Percentiles rank a stretch among this genome's conserved stretches.
phyloP scores from a whole-genome alignment of 768 basidiomycete species.

The Boletus huronensis region DNA sequence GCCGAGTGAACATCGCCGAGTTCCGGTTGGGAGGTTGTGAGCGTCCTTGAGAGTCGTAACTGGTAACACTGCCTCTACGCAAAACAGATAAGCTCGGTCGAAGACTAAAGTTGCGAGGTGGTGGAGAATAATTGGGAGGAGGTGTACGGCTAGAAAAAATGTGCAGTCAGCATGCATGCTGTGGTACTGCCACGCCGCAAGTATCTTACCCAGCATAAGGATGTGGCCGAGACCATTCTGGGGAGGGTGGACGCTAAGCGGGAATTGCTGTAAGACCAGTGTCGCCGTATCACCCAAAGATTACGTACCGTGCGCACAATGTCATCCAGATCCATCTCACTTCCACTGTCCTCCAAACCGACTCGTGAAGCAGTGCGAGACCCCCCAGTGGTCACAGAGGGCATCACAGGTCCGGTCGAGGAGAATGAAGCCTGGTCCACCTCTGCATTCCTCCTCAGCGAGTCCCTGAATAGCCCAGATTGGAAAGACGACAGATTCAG shows the following conservation, averaged over 20 bases:
- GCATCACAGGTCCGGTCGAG: conserved; percentile 3
- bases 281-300: not conserved
- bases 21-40: conserved; percentile 12
- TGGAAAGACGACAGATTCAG: conserved; percentile 32
- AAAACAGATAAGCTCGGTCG: conserved; percentile 15
- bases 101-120: conserved; percentile 14
- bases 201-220: conserved; percentile 26
- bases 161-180: conserved; percentile 2
- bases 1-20: conserved; percentile 4
- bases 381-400: conserved; percentile 3
- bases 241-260: conserved; percentile 24
- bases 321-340: conserved; percentile 28
- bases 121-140: conserved; percentile 21
- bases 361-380: conserved; percentile 14
- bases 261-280: conserved; percentile 1
- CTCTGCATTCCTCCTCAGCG: conserved; percentile 27
- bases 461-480: conserved; percentile 33
- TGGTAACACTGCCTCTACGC: conserved; percentile 9
- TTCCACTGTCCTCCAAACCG: conserved; percentile 24
- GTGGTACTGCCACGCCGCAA: not conserved
- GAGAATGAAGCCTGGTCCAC: conserved; percentile 19
- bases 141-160: conserved; percentile 21
- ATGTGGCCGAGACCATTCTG: conserved; percentile 24
- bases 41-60: conserved; percentile 8
- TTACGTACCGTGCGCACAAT: conserved; percentile 12